Conservation (phyloP, 2,329 filamentous ascomycete genomes). For the Diaporthe amygdali region DNA sequence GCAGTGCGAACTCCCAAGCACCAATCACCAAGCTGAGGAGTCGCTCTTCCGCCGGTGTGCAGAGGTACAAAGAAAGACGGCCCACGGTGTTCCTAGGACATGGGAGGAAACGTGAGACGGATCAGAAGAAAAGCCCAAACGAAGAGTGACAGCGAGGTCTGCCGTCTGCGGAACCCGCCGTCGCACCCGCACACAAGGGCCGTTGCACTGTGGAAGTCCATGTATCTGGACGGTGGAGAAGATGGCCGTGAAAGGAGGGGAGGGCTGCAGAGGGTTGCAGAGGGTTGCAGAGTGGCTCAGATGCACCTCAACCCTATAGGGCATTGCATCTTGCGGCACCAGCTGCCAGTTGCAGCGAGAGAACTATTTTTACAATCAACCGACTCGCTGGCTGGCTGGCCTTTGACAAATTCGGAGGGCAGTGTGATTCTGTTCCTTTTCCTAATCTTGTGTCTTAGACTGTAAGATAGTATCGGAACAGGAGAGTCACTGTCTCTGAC, state of each 20-base stretch:
- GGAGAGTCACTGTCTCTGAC: neutral
- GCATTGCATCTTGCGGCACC: constrained; percentile 4
- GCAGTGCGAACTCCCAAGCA: constrained; percentile 11
- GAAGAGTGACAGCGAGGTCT: neutral
- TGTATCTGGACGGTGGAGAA: neutral
- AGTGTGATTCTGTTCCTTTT: neutral
- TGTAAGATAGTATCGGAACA: neutral
- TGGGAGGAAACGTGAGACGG: neutral
- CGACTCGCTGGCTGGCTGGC: neutral
- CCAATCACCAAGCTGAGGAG: neutral
- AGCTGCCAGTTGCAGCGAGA: constrained; percentile 6
- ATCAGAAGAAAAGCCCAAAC: neutral
- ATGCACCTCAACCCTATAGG: constrained; percentile 5
- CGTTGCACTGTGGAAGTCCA: neutral
- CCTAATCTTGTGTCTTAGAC: neutral
- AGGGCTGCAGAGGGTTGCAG: neutral
- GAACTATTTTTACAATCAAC: constrained; percentile 22
- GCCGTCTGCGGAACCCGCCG: constrained; percentile 2
- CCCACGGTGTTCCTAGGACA: neutral
- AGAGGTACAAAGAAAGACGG: neutral
- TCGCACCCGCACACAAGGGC: neutral
- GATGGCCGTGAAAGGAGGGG: neutral
- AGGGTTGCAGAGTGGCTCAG: constrained; percentile 7
- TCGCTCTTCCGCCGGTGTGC: neutral
- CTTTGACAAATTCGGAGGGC: neutral